These are phyloP conservation scores for Lodderomyces pseudojiufengensis DNA, from an alignment of 1,139 yeast genomes.

Conservation along the genomic window DNA sequence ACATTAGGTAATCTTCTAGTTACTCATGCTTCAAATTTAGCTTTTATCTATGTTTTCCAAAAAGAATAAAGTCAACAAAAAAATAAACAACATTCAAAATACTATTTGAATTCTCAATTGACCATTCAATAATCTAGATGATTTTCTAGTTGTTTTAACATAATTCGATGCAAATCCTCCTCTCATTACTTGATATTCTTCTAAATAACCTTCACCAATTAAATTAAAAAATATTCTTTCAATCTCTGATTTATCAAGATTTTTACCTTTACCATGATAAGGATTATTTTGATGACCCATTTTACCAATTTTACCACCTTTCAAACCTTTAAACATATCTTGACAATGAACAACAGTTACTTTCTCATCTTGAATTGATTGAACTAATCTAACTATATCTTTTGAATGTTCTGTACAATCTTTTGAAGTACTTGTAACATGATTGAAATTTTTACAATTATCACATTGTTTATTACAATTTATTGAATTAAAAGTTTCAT, in stretches of 20 bases:
- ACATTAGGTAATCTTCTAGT: no score
- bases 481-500: constrained; percentile 69
- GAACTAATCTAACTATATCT: constrained; percentile 57
- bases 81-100: no score
- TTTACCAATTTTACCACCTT: constrained; percentile 53
- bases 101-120: constrained; percentile 40
- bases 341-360: constrained; percentile 81
- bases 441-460: constrained; percentile 59
- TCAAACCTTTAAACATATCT: constrained; percentile 79
- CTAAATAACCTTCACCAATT: constrained; percentile 62
- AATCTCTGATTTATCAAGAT: constrained; percentile 59
- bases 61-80: no score
- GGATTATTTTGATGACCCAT: constrained; percentile 59
- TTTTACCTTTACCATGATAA: constrained; percentile 69
- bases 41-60: no score
- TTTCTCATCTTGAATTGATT: constrained; percentile 50
- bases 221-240: constrained; percentile 82
- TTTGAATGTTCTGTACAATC: constrained; percentile 71
- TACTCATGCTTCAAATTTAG: no score
- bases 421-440: constrained; percentile 44
- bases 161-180: constrained; percentile 80
- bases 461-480: constrained; percentile 78
- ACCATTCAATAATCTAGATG: constrained; percentile 44
- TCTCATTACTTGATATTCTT: constrained; percentile 70
- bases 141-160: constrained; percentile 55